Evolutionary conservation across 495 filamentous ascomycete genomes (phyloP), one percentile per base, ranked within the genome.

Genomic region (Penicillium argentinense): DNA sequence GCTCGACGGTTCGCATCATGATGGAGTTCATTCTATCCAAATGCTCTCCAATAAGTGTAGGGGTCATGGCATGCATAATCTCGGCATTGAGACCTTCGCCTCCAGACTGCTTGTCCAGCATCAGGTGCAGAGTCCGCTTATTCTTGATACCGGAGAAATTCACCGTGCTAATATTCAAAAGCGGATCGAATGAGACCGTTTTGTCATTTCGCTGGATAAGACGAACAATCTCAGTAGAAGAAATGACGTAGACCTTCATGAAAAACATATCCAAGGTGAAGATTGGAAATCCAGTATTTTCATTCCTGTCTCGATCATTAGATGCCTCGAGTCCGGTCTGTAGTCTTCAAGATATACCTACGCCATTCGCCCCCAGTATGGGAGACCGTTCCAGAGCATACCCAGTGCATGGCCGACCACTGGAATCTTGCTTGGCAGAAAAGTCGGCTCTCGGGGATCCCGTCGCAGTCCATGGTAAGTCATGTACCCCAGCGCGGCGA

Each of bases 401-500:
- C 67, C 66, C 16, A 77, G 27, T 11, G 76, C 34, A 49, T 79
- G 76, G 9, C 77, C 75, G 30, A 78, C 36, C 7, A 71, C 49
- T 1, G 77, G 76, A 14, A 80, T 67, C 13, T 25, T 34, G 9
- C 49, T 54, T 12, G 52, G 47, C 4, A 78, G 44, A 1, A 63
- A 41, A 1, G 73, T 73, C 5, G 77, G 76, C 54, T 80, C 76
- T 13, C 66, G 68, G 1, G 68, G 54, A 48, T 78, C 73, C 28
- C 41, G 40, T 13, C 49, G 30, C 4, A 17, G 22, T 1, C 36
- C 18, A 7, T 23, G 43, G 39, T 47, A 47, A 9, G 49, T 9
- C n/a, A 48, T 19, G 21, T 43, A 45, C 23, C 56, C 56, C 25
- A 55, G 23, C 9, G 41, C 43, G 13, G 34, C 29, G 12, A 45